phyloP scores from a whole-genome alignment of 169 alveolate genomes.

The Plasmodium falciparum region DNA sequence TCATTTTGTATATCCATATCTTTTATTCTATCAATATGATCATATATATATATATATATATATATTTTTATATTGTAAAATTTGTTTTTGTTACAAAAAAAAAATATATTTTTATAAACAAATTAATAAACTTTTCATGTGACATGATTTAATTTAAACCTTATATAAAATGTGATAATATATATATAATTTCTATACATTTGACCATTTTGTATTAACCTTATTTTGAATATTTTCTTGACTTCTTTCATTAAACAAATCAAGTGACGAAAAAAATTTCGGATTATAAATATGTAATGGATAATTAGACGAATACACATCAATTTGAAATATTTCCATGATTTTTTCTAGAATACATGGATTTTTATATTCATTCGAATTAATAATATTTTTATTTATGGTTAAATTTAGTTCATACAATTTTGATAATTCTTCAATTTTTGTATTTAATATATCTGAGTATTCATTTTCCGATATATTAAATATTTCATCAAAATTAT shows the following conservation, averaged over 20 bases:
- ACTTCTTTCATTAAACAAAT: slow-evolving; percentile 56
- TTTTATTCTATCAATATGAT: too few species aligned
- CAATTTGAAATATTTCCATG: slow-evolving; percentile 70
- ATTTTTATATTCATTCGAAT: slow-evolving; percentile 75
- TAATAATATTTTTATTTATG: slow-evolving; percentile 72
- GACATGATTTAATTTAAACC: too few species aligned
- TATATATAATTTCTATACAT: background rate
- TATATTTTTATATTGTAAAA: too few species aligned
- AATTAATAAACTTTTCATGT: too few species aligned
- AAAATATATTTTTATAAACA: too few species aligned
- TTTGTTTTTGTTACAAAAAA: too few species aligned
- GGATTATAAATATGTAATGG: slow-evolving; percentile 59
- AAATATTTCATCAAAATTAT: slow-evolving; percentile 74
- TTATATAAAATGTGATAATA: too few species aligned
- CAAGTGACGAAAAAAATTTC: slow-evolving; percentile 61
- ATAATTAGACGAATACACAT: slow-evolving; percentile 69
- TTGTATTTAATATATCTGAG: slow-evolving; percentile 47
- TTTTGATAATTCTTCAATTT: slow-evolving; percentile 63
- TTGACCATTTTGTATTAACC: slow-evolving; percentile 67
- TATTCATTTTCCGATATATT: slow-evolving; percentile 63
- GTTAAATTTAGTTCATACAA: slow-evolving; percentile 68
- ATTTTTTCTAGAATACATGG: slow-evolving; percentile 76
- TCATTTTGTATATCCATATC: too few species aligned
- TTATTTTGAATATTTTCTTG: slow-evolving; percentile 30
- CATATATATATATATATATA: too few species aligned